These are phyloP conservation scores for Scutellaria minor DNA, from an alignment of 257 asterid genomes.

Conservation along the genomic window DNA sequence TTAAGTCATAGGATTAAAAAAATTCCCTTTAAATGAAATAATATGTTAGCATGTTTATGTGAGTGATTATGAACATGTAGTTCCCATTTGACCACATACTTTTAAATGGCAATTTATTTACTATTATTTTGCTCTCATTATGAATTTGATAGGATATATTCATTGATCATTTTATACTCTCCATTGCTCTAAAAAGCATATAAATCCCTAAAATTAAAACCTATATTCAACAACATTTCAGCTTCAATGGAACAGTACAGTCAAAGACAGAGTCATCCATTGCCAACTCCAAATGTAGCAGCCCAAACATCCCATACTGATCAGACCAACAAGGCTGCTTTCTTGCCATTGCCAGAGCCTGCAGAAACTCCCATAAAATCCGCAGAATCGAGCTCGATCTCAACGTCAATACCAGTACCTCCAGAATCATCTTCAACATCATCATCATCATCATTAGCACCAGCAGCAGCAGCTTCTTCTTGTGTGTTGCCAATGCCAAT, in stretches of 20 bases:
- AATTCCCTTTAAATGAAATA: too few relatives aligned
- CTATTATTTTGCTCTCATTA: too few relatives aligned
- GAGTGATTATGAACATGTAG: too few relatives aligned
- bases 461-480: not conserved
- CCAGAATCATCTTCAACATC: not conserved
- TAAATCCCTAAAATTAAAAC: too few relatives aligned
- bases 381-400: not conserved
- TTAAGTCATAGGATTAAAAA: too few relatives aligned
- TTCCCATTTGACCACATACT: too few relatives aligned
- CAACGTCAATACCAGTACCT: too few relatives aligned
- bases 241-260: constrained; percentile 29
- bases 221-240: not conserved
- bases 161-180: too few relatives aligned
- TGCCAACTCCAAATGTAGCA: constrained; percentile 47
- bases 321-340: constrained; percentile 15
- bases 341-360: constrained; percentile 45
- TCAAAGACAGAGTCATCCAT: constrained; percentile 48
- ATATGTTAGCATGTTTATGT: too few relatives aligned
- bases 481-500: constrained; percentile 43
- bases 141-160: too few relatives aligned
- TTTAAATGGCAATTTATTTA: too few relatives aligned
- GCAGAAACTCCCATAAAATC: constrained; percentile 16
- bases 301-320: constrained; percentile 2
- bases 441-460: not conserved
- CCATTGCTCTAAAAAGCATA: too few relatives aligned